Conservation (phyloP, 495 filamentous ascomycete genomes). For the Chaetomidium leptoderma region DNA sequence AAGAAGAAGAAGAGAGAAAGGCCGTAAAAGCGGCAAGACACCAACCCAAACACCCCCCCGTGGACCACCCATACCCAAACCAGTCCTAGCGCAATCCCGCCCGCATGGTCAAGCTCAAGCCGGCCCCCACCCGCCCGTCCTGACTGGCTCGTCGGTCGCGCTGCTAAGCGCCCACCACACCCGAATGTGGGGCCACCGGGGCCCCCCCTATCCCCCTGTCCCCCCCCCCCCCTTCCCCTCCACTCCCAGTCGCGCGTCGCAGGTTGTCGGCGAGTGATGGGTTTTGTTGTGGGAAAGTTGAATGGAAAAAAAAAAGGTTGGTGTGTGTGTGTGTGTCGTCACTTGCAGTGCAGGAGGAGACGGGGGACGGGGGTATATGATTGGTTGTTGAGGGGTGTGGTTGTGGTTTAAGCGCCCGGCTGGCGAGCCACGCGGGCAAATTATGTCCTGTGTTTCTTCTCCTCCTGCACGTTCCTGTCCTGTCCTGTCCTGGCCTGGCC, state of each 20-base stretch:
- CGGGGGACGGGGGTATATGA: background rate
- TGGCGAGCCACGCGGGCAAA: too few relatives aligned
- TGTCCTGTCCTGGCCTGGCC: too few relatives aligned
- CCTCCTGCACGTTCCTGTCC: too few relatives aligned
- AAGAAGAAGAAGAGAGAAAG: too few relatives aligned
- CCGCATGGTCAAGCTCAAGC: conserved; percentile 19
- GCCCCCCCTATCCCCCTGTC: background rate
- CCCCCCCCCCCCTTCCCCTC: background rate
- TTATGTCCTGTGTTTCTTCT: too few relatives aligned
- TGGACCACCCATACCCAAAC: background rate
- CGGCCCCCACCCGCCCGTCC: background rate
- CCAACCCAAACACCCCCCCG: background rate
- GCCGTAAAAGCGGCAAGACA: background rate
- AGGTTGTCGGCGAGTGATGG: background rate
- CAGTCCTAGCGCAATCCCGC: conserved; percentile 17
- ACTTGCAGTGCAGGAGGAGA: conserved; percentile 6
- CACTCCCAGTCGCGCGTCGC: background rate
- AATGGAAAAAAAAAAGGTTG: too few relatives aligned
- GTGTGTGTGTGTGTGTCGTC: conserved; percentile 8
- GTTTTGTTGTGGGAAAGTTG: background rate
- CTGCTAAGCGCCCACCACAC: conserved; percentile 14
- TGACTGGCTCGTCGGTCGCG: conserved; percentile 9
- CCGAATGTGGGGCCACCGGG: background rate
- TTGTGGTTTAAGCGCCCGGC: background rate
- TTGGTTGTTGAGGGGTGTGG: background rate